phyloP scores from a whole-genome alignment of 192 early-diverging fungal genomes.

The Obelidium mucronatum region DNA sequence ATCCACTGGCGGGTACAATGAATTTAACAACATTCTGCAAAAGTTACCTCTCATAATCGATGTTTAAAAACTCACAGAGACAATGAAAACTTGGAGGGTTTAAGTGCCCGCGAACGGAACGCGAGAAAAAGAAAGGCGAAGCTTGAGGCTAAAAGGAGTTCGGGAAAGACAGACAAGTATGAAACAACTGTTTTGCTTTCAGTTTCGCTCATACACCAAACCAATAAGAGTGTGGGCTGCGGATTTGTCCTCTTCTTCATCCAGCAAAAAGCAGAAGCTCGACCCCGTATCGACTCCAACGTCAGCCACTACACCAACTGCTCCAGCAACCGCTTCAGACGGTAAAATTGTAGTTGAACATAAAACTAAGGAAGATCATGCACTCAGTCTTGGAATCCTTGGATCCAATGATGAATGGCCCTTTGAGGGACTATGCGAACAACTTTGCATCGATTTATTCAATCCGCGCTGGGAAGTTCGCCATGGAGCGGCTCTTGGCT shows the following conservation, averaged over 20 bases:
- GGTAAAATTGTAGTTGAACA: slow-evolving; percentile 36
- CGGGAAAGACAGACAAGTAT: slow-evolving; percentile 72
- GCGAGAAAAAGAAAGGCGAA: slow-evolving; percentile 88
- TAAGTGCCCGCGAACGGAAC: slow-evolving; percentile 90
- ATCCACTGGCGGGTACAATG: not conserved
- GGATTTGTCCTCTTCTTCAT: slow-evolving; percentile 53
- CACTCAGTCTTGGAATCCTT: slow-evolving; percentile 35
- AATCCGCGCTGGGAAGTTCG: slow-evolving; percentile 88
- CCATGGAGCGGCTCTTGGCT: slow-evolving; percentile 95
- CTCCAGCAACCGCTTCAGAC: not conserved
- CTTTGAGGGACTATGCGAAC: slow-evolving; percentile 72
- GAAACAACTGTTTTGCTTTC: slow-evolving; percentile 23
- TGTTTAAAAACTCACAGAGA: too few species aligned
- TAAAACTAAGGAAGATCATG: slow-evolving; percentile 42
- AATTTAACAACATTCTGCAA: too few species aligned
- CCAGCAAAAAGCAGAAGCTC: slow-evolving; percentile 53
- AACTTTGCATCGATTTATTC: slow-evolving; percentile 76
- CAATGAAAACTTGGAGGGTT: slow-evolving; percentile 69
- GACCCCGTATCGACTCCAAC: too few species aligned
- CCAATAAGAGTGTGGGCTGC: slow-evolving; percentile 46
- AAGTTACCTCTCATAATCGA: too few species aligned
- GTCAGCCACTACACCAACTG: not conserved
- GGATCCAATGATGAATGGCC: slow-evolving; percentile 72
- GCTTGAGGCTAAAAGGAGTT: slow-evolving; percentile 74
- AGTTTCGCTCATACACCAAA: not conserved